phyloP scores from a whole-genome alignment of 768 basidiomycete species.

The Fistulinella prunicolor region DNA sequence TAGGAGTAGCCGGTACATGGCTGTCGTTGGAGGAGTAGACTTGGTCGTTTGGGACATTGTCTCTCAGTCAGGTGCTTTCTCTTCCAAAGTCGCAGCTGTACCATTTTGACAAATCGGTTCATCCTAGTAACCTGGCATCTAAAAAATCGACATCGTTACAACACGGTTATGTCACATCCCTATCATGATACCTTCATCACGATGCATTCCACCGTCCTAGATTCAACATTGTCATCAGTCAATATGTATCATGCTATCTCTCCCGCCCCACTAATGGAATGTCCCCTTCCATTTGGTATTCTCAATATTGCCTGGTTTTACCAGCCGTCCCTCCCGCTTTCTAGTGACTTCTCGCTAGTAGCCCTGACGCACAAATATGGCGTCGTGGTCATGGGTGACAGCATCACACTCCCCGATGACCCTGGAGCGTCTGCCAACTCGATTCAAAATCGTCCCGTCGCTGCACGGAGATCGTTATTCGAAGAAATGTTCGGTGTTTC shows the following conservation, averaged over 20 bases:
- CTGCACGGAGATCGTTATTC: slow-evolving; percentile 62
- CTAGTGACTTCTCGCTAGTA: slow-evolving; percentile 52
- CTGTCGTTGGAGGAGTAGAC: slow-evolving; percentile 44
- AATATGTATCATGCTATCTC: slow-evolving; percentile 49
- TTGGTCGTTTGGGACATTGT: slow-evolving; percentile 75
- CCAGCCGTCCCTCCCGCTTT: slow-evolving; percentile 31
- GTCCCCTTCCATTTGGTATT: slow-evolving; percentile 60
- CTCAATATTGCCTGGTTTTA: slow-evolving; percentile 44
- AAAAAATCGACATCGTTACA: slow-evolving; percentile 36
- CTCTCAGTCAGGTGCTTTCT: slow-evolving; percentile 48
- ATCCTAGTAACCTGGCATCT: slow-evolving; percentile 59
- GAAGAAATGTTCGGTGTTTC: slow-evolving; percentile 89
- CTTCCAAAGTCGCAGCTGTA: not conserved
- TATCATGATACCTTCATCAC: slow-evolving; percentile 57
- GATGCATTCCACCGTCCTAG: slow-evolving; percentile 40
- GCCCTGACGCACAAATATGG: slow-evolving; percentile 69
- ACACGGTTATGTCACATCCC: slow-evolving; percentile 53
- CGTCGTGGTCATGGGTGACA: slow-evolving; percentile 67
- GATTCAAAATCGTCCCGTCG: slow-evolving; percentile 29
- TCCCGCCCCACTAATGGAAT: slow-evolving; percentile 41
- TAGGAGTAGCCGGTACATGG: slow-evolving; percentile 65
- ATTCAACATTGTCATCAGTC: slow-evolving; percentile 37
- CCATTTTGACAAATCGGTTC: not conserved
- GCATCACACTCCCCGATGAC: slow-evolving; percentile 38
- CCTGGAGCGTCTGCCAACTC: slow-evolving; percentile 43